These are phyloP conservation scores for Xerocomus spinulosus DNA, from an alignment of 768 basidiomycete species.

Conservation along the genomic window DNA sequence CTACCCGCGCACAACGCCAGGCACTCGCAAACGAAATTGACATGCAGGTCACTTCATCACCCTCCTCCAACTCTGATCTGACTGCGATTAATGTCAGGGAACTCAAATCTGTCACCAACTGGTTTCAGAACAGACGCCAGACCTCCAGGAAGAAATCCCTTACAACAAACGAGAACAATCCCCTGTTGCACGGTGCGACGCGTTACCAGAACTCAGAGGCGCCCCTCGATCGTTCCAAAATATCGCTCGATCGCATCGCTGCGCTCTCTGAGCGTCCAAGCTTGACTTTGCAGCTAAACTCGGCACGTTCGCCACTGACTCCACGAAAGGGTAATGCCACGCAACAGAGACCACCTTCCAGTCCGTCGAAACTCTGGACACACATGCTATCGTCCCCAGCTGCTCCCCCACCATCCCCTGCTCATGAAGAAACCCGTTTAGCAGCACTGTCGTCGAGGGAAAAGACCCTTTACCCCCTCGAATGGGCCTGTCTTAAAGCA, in stretches of 20 bases:
- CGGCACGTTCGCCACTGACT: conserved; percentile 20
- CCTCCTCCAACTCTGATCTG: not conserved
- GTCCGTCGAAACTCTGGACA: conserved; percentile 26
- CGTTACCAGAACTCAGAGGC: conserved; percentile 8
- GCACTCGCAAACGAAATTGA: conserved; percentile 35
- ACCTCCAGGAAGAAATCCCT: conserved; percentile 29
- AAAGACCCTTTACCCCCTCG: conserved; percentile 52
- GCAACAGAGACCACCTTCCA: conserved; percentile 1
- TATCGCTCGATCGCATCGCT: conserved; percentile 31
- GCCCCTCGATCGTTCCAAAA: conserved; percentile 20
- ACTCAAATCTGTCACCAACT: conserved; percentile 66
- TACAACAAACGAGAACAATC: conserved; percentile 18
- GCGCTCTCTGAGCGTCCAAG: conserved; percentile 28
- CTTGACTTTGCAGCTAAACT: conserved; percentile 7
- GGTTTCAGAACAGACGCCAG: conserved; percentile 82
- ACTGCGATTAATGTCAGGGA: conserved; percentile 40
- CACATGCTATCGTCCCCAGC: conserved; percentile 29
- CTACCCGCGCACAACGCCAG: conserved; percentile 40
- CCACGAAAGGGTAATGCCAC: conserved; percentile 24
- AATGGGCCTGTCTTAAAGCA: conserved; percentile 66
- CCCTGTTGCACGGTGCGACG: conserved; percentile 2
- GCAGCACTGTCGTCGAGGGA: conserved; percentile 26
- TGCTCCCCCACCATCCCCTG: conserved; percentile 16
- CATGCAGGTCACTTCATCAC: conserved; percentile 27
- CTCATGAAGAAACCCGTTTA: conserved; percentile 25